phyloP scores from a whole-genome alignment of 164 flowering plant genomes.

The Akebia trifoliata region DNA sequence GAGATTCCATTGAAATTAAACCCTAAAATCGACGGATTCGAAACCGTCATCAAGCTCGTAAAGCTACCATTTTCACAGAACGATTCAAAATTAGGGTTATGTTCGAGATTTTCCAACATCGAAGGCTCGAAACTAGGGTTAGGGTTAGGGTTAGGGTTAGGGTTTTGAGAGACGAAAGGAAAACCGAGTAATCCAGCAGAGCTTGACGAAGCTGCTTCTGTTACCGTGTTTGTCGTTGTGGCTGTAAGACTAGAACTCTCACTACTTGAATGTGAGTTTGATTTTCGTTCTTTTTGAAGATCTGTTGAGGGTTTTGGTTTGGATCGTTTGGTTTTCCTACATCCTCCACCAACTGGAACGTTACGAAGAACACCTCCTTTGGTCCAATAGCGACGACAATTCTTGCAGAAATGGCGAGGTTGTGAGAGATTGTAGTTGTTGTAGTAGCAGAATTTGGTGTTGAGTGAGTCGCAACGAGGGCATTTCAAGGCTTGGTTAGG shows the following conservation, averaged over 20 bases:
- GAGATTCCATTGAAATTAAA: constrained; percentile 23
- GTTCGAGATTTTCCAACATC: constrained; percentile 12
- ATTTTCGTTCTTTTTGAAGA: neutral
- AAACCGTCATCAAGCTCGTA: constrained; percentile 42
- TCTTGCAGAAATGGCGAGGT: constrained; percentile 84
- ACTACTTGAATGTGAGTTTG: constrained; percentile 42
- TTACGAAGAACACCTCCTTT: constrained; percentile 87
- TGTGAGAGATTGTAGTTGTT: constrained; percentile 87
- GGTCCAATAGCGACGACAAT: constrained; percentile 84
- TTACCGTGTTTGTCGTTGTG: constrained; percentile 13
- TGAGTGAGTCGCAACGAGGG: constrained; percentile 71
- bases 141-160: neutral
- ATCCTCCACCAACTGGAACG: constrained; percentile 85
- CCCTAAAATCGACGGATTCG: constrained; percentile 27
- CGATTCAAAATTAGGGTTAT: no score
- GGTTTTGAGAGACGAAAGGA: constrained; percentile 14
- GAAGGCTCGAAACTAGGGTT: constrained; percentile 24
- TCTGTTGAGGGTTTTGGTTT: constrained; percentile 16
- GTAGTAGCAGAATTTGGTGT: constrained; percentile 88
- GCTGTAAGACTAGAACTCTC: constrained; percentile 37
- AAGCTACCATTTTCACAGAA: constrained; percentile 53
- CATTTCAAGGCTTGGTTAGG: constrained; percentile 47
- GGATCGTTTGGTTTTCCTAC: constrained; percentile 47
- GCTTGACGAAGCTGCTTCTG: constrained; percentile 23
- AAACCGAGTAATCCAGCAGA: constrained; percentile 18